These are phyloP conservation scores for Mycena sanguinolenta DNA, from an alignment of 768 basidiomycete genomes.

Conservation along the genomic window DNA sequence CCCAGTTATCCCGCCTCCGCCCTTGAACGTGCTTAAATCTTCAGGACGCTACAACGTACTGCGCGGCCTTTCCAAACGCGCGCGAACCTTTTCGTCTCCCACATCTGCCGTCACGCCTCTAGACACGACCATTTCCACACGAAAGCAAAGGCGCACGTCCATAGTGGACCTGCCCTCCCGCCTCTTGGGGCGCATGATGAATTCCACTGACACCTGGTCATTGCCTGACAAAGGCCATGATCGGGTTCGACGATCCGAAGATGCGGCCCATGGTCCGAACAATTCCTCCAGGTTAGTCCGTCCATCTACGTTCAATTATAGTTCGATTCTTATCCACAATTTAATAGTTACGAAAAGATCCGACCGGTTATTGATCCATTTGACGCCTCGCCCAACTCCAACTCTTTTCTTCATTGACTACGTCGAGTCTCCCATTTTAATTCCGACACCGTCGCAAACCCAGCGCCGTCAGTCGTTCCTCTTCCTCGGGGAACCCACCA, in stretches of 20 bases:
- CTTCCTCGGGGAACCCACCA: conserved; percentile 45
- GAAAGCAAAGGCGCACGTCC: conserved; percentile 47
- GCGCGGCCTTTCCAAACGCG: conserved; percentile 30
- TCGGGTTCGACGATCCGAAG: conserved; percentile 9
- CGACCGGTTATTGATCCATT: conserved; percentile 54
- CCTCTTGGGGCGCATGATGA: conserved; percentile 50
- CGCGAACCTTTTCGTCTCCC: conserved; percentile 26
- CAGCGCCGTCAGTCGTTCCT: conserved; percentile 37
- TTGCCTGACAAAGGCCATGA: conserved; percentile 8
- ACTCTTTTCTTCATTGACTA: conserved; percentile 61
- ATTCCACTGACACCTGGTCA: conserved; percentile 22
- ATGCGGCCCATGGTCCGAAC: not conserved
- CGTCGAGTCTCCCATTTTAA: conserved; percentile 44
- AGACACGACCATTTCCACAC: conserved; percentile 30
- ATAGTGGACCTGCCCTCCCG: conserved; percentile 50
- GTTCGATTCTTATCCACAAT: conserved; percentile 12
- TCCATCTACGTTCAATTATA: conserved; percentile 1
- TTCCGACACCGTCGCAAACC: conserved; percentile 34
- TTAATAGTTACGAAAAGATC: conserved; percentile 32
- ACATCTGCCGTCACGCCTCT: not conserved
- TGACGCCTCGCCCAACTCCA: conserved; percentile 54
- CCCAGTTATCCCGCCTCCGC: conserved; percentile 7
- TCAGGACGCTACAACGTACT: conserved; percentile 32
- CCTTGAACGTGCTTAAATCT: conserved; percentile 20
- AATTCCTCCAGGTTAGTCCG: conserved; percentile 24